Percentiles rank a stretch among this genome's conserved stretches.
Conservation (phyloP, 345 rosid genomes). For the Mercurialis annua region DNA sequence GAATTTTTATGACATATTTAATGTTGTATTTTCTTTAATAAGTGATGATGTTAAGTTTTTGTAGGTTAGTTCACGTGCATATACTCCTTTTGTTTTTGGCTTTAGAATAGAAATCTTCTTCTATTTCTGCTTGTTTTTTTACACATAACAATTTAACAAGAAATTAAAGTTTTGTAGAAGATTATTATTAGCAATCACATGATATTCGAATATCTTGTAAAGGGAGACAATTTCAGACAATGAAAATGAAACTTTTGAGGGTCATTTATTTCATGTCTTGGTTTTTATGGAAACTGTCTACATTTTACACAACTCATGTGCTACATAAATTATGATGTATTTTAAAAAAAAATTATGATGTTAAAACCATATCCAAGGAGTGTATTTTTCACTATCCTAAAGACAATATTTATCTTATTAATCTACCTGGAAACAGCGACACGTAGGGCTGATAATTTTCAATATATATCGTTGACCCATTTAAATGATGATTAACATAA, state of each 20-base stretch:
- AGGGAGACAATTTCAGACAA: neutral
- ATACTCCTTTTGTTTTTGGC: constrained; percentile 16
- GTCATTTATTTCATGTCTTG: neutral
- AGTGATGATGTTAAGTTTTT: constrained; percentile 7
- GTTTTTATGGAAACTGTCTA: too few relatives aligned
- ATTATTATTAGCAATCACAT: neutral
- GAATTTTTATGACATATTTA: neutral
- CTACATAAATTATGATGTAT: too few relatives aligned
- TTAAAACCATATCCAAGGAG: too few relatives aligned
- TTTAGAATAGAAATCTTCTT: constrained; percentile 11
- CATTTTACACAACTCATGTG: too few relatives aligned
- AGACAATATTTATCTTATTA: too few relatives aligned
- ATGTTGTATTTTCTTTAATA: neutral
- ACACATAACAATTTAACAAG: neutral
- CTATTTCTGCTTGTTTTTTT: neutral
- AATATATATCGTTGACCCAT: too few relatives aligned
- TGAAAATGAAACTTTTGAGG: neutral
- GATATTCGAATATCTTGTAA: neutral
- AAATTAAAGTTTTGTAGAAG: neutral
- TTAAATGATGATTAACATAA: too few relatives aligned
- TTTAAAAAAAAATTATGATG: too few relatives aligned
- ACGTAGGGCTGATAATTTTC: too few relatives aligned
- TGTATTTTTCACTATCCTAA: too few relatives aligned
- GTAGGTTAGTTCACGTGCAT: constrained; percentile 33
- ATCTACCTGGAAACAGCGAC: too few relatives aligned